Evolutionary conservation across 2,329 filamentous ascomycete species (phyloP), one percentile per base, ranked within the genome.

Genomic region (Aureobasidium lini): DNA sequence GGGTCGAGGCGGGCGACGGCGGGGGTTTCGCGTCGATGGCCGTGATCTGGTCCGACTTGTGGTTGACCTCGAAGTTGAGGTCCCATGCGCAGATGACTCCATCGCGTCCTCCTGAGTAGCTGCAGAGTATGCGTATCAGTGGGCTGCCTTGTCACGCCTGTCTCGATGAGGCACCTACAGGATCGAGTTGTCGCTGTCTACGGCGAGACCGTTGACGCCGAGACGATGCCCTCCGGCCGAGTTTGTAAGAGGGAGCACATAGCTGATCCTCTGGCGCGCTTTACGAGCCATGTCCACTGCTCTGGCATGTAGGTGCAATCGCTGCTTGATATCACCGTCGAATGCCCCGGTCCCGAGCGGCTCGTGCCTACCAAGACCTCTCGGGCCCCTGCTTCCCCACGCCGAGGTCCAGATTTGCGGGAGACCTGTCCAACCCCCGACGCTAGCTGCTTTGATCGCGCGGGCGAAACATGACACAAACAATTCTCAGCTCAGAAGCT

Each of bases 51-150:
- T 66, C 67, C 15, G 57, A 46, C 47, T 31, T 34, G 61, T 71
- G 62, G 64, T 76, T 76, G 63, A 89, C 78, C 70, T 90, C 82
- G 69, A 89, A 83, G 68, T 90, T 84, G 57, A 96, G 78, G 73
- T 97, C 87, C 94, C 94, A 99, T 62, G 93, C 90, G 76, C 94
- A 99, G 66, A 99, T 87, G 53, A 94, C 88, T 67, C 94, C 94
- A 75, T 99, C 94, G 70, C 94, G 87, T 62, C 94, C 94, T 65
- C 90, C 94, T 47, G 94, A 96, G 76, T 97, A 99, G 68, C 92
- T 96, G 66, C 62, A 65, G 53, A 67, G 66, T 60, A 67, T 70
- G 59, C 67, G 61, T 39, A 60, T 39, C n/a, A 37, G 32, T 29
- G 39, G 37, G 57, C 42, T 54, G 40, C 53, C 23, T 8, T 28